phyloP scores from a whole-genome alignment of 1,139 yeast species.

The Yamadazyma taylorii region DNA sequence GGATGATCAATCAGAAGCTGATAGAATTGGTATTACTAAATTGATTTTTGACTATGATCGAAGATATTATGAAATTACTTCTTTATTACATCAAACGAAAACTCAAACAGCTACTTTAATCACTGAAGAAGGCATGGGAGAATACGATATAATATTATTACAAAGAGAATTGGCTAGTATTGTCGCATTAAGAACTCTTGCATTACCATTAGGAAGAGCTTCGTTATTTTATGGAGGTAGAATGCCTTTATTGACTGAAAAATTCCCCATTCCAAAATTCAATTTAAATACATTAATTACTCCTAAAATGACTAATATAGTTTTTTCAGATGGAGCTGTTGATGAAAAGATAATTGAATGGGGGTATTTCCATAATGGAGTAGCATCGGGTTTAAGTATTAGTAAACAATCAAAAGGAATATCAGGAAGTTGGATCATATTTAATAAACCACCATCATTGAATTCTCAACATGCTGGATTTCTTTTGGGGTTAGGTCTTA shows the following conservation, averaged over 20 bases:
- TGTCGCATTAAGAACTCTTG: conserved; percentile 70
- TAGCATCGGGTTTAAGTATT: conserved; percentile 79
- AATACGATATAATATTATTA: conserved; percentile 54
- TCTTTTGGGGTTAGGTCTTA: conserved; percentile 85
- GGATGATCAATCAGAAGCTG: conserved; percentile 71
- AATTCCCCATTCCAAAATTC: conserved; percentile 75
- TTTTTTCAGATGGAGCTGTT: conserved; percentile 56
- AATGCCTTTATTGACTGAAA: conserved; percentile 80
- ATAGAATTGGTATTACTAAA: conserved; percentile 62
- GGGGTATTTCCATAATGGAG: conserved; percentile 95
- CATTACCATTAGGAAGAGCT: conserved; percentile 78
- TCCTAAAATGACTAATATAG: conserved; percentile 67
- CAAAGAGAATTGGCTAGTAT: conserved; percentile 67
- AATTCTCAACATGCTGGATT: conserved; percentile 94
- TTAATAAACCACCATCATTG: conserved; percentile 71
- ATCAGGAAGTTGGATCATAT: conserved; percentile 90
- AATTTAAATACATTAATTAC: conserved; percentile 66
- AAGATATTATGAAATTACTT: conserved; percentile 75
- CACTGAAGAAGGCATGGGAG: conserved; percentile 38
- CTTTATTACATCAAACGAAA: conserved; percentile 67
- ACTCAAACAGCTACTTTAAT: conserved; percentile 52
- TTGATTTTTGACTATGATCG: conserved; percentile 77
- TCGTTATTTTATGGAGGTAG: conserved; percentile 70
- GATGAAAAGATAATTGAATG: conserved; percentile 59
- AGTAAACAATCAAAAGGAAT: conserved; percentile 69